Evolutionary conservation across 257 asterid species (phyloP).

Genomic region (Craterostigma plantagineum): DNA sequence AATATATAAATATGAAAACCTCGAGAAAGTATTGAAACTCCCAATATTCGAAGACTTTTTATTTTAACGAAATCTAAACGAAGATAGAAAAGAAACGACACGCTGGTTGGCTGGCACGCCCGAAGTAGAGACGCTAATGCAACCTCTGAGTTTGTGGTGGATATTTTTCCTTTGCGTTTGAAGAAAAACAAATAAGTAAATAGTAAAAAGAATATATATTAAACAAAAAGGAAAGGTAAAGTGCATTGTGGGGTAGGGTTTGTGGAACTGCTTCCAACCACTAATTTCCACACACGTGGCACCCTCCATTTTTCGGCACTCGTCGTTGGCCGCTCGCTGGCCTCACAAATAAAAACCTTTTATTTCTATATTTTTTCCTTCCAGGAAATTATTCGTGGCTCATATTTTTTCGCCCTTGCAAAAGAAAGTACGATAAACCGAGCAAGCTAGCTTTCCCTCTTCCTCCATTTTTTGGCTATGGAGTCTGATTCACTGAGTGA

Average conservation of each 20-base stretch:
- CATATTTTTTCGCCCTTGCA: slow-evolving; percentile 21
- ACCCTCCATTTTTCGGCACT: slow-evolving; percentile 11
- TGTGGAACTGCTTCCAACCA: slow-evolving; percentile 19
- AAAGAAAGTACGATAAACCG: slow-evolving; percentile 10
- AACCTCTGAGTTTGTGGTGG: slow-evolving; percentile 34
- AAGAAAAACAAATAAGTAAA: too few relatives aligned
- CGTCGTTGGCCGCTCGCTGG: slow-evolving; percentile 21
- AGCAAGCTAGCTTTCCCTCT: neutral
- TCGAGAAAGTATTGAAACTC: too few relatives aligned
- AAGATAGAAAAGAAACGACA: too few relatives aligned
- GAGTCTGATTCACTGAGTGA: slow-evolving; percentile 2
- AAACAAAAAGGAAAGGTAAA: too few relatives aligned
- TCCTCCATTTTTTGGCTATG: slow-evolving; percentile 1
- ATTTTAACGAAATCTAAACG: too few relatives aligned
- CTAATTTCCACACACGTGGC: slow-evolving; percentile 30
- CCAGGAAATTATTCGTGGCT: slow-evolving; percentile 44
- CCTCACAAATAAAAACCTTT: slow-evolving; percentile 35
- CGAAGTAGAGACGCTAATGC: too few relatives aligned
- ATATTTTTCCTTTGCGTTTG: too few relatives aligned
- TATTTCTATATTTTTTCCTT: slow-evolving; percentile 9
- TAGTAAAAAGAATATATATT: too few relatives aligned
- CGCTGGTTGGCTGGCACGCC: too few relatives aligned
- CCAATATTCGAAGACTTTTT: too few relatives aligned
- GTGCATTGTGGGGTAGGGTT: slow-evolving; percentile 31
- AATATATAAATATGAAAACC: too few relatives aligned